Percentiles rank a stretch among this genome's conserved stretches.
These are phyloP conservation scores for Colletotrichum filicis DNA, from an alignment of 2,329 filamentous ascomycete species.

Conservation along the genomic window DNA sequence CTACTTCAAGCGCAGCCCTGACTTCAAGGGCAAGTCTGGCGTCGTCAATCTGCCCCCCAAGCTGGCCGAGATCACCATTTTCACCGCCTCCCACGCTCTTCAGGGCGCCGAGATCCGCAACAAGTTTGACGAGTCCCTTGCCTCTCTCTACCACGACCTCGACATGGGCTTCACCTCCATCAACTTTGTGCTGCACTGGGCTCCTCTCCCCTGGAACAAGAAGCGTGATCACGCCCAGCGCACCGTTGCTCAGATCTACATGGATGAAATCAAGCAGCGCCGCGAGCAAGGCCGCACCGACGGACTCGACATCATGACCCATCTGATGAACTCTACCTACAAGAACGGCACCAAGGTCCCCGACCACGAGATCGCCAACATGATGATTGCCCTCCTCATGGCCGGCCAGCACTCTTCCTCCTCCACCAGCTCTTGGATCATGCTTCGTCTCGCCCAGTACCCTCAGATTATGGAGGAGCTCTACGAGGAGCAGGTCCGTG, in stretches of 20 bases:
- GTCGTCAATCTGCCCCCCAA: conserved; percentile 77
- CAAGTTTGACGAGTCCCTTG: conserved; percentile 83
- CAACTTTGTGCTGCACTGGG: conserved; percentile 92
- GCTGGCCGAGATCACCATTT: conserved; percentile 90
- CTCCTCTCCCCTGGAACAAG: conserved; percentile 88
- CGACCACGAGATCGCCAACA: conserved; percentile 87
- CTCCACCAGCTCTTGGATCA: conserved; percentile 86
- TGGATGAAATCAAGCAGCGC: conserved; percentile 82
- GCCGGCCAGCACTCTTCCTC: conserved; percentile 91
- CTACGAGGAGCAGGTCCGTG: conserved; percentile 81
- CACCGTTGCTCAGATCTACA: conserved; percentile 85
- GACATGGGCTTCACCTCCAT: conserved; percentile 91
- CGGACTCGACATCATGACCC: conserved; percentile 86
- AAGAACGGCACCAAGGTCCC: conserved; percentile 84
- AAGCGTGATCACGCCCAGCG: conserved; percentile 82
- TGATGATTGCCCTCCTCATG: conserved; percentile 96
- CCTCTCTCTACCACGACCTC: conserved; percentile 86
- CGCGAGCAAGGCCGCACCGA: conserved; percentile 63
- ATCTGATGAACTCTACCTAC: conserved; percentile 86
- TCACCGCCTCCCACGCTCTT: conserved; percentile 86
- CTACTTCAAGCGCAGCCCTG: conserved; percentile 75
- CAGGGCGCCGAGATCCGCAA: conserved; percentile 86
- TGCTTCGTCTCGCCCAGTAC: conserved; percentile 81
- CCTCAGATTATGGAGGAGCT: conserved; percentile 85
- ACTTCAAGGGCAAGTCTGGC: conserved; percentile 76